Evolutionary conservation across 331 rosid genomes (phyloP).

Genomic region (Quercus lobata): DNA sequence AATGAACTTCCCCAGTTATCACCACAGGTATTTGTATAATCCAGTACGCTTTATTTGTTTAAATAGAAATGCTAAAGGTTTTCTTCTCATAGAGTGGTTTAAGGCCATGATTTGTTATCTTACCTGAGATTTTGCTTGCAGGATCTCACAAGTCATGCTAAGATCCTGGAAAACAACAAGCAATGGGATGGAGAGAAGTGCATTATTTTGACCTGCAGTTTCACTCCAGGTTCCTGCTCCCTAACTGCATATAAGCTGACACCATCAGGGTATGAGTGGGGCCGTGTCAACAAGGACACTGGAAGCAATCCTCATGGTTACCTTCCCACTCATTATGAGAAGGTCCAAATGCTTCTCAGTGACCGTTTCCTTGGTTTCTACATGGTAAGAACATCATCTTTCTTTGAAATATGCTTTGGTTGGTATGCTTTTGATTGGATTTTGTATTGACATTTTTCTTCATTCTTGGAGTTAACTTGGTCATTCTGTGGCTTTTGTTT

Average conservation of each 20-base stretch:
- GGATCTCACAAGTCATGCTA: constrained; percentile 94
- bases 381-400: constrained; percentile 52
- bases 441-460: neutral
- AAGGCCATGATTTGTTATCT: neutral
- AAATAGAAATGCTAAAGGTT: neutral
- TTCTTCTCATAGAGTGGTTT: neutral
- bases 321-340: constrained; percentile 96
- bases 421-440: neutral
- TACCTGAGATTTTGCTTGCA: constrained; percentile 29
- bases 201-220: constrained; percentile 91
- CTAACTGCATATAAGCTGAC: constrained; percentile 91
- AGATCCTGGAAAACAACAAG: constrained; percentile 83
- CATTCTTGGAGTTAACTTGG: neutral
- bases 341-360: constrained; percentile 96
- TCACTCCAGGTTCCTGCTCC: constrained; percentile 96
- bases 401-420: neutral
- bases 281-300: constrained; percentile 83
- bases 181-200: constrained; percentile 99
- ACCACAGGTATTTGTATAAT: constrained; percentile 61
- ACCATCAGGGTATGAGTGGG: constrained; percentile 96
- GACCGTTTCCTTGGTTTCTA: constrained; percentile 94
- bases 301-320: constrained; percentile 99
- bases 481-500: constrained; percentile 9
- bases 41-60: neutral
- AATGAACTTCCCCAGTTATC: constrained; percentile 98